Conservation (phyloP, 1,284 basidiomycete species). For the Meira nashicola region DNA sequence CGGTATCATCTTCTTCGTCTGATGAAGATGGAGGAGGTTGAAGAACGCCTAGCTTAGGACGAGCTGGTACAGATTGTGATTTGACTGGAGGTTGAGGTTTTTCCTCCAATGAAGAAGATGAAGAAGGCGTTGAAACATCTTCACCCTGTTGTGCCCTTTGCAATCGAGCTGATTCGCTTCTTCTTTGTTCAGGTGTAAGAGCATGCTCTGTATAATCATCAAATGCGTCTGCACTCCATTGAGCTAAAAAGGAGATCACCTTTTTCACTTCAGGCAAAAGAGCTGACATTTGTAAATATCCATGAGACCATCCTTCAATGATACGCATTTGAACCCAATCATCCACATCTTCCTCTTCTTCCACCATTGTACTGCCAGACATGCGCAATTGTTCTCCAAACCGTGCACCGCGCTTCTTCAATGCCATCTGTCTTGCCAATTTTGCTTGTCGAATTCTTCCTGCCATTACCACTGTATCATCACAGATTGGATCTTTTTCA, state of each 20-base stretch:
- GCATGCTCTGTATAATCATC: conserved; percentile 44
- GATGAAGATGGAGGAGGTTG: neutral
- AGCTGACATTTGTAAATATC: conserved; percentile 63
- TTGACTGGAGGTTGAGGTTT: neutral
- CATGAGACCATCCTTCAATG: conserved; percentile 52
- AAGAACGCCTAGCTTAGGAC: neutral
- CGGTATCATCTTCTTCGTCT: conserved; percentile 39
- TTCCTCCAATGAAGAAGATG: conserved; percentile 7
- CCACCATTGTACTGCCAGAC: conserved; percentile 56
- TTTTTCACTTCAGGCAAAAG: conserved; percentile 76
- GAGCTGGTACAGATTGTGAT: neutral
- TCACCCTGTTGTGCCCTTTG: conserved; percentile 15
- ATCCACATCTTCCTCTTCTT: conserved; percentile 69
- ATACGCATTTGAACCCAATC: conserved; percentile 86
- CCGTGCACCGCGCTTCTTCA: conserved; percentile 35
- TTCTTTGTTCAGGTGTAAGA: conserved; percentile 18
- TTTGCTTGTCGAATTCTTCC: conserved; percentile 85
- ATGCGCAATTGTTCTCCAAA: conserved; percentile 57
- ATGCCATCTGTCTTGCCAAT: conserved; percentile 64
- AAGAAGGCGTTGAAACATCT: conserved; percentile 2
- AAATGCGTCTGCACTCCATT: conserved; percentile 84
- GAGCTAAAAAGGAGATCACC: conserved; percentile 81
- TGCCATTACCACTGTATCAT: conserved; percentile 70
- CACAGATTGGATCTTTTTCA: conserved; percentile 90
- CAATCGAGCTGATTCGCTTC: conserved; percentile 18